phyloP scores from a whole-genome alignment of 129 eudicot genomes.

The Heracleum sosnowskyi region DNA sequence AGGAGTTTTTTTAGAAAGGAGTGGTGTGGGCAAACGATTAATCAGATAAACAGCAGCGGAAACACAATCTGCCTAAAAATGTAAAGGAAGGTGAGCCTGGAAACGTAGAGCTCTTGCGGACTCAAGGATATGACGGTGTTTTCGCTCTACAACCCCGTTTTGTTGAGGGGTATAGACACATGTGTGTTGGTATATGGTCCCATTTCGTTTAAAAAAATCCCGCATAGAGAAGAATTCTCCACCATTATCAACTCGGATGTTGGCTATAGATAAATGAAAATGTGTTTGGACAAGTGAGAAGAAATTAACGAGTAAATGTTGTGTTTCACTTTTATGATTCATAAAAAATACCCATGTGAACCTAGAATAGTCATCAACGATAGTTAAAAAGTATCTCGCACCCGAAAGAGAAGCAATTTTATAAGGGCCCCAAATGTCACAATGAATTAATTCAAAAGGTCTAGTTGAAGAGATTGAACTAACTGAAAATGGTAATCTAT shows the following conservation, averaged over 20 bases:
- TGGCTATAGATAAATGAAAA: neutral
- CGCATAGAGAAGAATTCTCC: neutral
- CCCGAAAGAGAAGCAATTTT: neutral
- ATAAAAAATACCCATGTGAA: slow-evolving; percentile 1
- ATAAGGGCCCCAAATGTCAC: slow-evolving; percentile 1
- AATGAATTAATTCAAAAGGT: neutral
- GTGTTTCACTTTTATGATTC: slow-evolving; percentile 3
- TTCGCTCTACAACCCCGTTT: neutral
- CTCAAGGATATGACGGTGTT: slow-evolving; percentile 2
- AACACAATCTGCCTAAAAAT: slow-evolving; percentile 1
- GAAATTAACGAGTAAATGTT: neutral
- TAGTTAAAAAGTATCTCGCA: neutral
- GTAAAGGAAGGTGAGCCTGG: slow-evolving; percentile 4
- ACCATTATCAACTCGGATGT: slow-evolving; percentile 5
- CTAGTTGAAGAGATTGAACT: neutral
- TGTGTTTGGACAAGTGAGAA: neutral
- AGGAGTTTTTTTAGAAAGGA: slow-evolving; percentile 5
- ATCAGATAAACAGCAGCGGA: too few relatives aligned
- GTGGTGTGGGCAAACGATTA: too few relatives aligned
- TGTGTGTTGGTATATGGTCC: neutral
- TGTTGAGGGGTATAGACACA: neutral
- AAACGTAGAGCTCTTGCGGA: slow-evolving; percentile 3
- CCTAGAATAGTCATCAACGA: slow-evolving; percentile 4
- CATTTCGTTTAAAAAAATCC: neutral
- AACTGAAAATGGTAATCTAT: neutral